Conservation (phyloP, 768 basidiomycete species). For the Leccinum ochraceum region DNA sequence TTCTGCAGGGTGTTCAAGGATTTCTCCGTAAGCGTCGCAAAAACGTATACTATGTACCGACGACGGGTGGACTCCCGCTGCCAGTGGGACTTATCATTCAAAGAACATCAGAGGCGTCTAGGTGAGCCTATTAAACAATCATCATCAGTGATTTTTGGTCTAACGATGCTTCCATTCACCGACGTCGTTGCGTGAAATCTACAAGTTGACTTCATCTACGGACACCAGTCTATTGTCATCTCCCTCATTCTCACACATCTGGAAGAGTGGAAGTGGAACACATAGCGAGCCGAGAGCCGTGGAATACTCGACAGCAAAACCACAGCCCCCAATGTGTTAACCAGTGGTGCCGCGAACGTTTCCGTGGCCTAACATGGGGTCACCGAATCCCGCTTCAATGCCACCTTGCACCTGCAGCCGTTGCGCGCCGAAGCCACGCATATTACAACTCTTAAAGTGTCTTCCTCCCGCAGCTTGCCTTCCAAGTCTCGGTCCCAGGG, state of each 20-base stretch:
- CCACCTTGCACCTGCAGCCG: neutral
- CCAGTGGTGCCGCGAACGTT: conserved; percentile 8
- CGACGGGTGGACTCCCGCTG: conserved; percentile 66
- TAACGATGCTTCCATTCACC: conserved; percentile 62
- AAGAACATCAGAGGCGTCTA: conserved; percentile 91
- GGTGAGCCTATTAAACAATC: conserved; percentile 45
- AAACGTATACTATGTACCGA: conserved; percentile 64
- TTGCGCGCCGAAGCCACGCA: neutral
- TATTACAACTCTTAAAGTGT: neutral
- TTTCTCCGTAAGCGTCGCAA: conserved; percentile 83
- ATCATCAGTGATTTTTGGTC: neutral
- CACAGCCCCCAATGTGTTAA: neutral
- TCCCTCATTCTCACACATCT: conserved; percentile 86
- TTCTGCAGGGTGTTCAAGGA: conserved; percentile 90
- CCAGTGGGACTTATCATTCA: conserved; percentile 66
- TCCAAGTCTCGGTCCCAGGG: conserved; percentile 1
- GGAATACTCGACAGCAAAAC: conserved; percentile 28
- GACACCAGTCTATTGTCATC: conserved; percentile 91
- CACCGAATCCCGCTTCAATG: conserved; percentile 3
- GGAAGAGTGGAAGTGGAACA: conserved; percentile 78
- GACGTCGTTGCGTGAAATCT: conserved; percentile 75
- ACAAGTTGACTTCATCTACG: conserved; percentile 89
- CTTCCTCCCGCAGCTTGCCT: conserved; percentile 2
- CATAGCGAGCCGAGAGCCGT: conserved; percentile 71
- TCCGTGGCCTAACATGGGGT: conserved; percentile 3